These are phyloP conservation scores for Pichia cabralensis DNA, from an alignment of 805 yeast genomes.

Conservation along the genomic window DNA sequence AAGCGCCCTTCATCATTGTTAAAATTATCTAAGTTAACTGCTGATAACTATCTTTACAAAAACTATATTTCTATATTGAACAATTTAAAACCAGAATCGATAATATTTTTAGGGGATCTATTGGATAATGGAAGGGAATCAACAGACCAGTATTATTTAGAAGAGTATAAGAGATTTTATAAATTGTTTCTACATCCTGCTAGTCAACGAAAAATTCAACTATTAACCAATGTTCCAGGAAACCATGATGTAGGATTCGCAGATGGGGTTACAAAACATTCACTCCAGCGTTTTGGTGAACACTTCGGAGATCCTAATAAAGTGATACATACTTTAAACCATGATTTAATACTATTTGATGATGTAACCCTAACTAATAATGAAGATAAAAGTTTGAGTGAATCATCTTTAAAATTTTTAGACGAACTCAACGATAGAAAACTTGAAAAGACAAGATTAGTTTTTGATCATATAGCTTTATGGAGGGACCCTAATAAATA, in stretches of 20 bases:
- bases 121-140: conserved; percentile 80
- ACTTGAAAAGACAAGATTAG: conserved; percentile 41
- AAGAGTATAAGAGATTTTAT: conserved; percentile 51
- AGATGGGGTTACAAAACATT: conserved; percentile 46
- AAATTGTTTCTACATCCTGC: conserved; percentile 36
- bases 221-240: conserved; percentile 54
- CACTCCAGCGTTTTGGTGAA: conserved; percentile 51
- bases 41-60: conserved; percentile 72
- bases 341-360: conserved; percentile 67
- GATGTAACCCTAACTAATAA: conserved; percentile 67
- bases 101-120: conserved; percentile 79
- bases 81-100: conserved; percentile 60
- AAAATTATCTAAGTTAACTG: conserved; percentile 43
- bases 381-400: conserved; percentile 37
- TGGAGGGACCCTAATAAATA: conserved; percentile 51
- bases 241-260: conserved; percentile 97
- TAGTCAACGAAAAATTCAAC: conserved; percentile 24
- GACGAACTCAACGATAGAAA: conserved; percentile 19
- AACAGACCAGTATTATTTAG: conserved; percentile 47
- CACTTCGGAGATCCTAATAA: conserved; percentile 65
- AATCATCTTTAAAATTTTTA: conserved; percentile 42
- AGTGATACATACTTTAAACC: conserved; percentile 51
- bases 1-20: conserved; percentile 46
- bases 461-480: conserved; percentile 82
- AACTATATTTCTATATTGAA: conserved; percentile 59